A percentile compares a stretch with the other conserved stretches of the same genome.
phyloP scores from a whole-genome alignment of 2,329 filamentous ascomycete genomes.

The Atkinsonella texensis region DNA sequence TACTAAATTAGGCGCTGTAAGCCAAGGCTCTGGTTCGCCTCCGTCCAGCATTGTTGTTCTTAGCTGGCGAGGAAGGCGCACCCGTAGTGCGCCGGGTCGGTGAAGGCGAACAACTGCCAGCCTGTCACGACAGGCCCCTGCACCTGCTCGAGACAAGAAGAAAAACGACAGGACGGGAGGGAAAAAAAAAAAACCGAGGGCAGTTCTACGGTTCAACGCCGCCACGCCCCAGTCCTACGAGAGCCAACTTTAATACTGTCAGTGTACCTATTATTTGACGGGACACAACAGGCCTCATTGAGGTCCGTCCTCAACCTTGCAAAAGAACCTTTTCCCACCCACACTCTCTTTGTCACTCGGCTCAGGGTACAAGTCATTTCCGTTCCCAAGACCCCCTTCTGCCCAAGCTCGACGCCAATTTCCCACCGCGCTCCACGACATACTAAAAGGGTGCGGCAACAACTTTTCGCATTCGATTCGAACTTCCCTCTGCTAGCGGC shows the following conservation, averaged over 20 bases:
- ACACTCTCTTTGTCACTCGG: background rate
- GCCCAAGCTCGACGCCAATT: background rate
- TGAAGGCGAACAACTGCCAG: background rate
- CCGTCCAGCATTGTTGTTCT: background rate
- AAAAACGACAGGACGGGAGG: background rate
- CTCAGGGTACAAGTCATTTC: background rate
- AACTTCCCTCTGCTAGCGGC: background rate
- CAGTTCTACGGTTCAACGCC: background rate
- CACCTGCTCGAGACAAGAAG: background rate
- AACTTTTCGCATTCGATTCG: background rate
- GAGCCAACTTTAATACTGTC: no score
- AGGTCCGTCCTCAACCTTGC: background rate
- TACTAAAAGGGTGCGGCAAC: background rate
- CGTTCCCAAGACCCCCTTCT: background rate
- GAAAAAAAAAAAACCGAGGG: background rate
- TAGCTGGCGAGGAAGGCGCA: background rate
- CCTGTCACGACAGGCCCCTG: background rate
- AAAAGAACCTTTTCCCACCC: background rate
- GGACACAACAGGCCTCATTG: background rate
- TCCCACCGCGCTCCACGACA: background rate
- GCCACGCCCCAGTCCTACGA: background rate
- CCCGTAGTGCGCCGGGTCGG: background rate
- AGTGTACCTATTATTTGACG: background rate
- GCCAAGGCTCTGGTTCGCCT: no score
- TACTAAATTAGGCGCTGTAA: no score